Base-by-base conservation (phyloP, 1,284 basidiomycete genomes). In the Sanghuangporus weigelae region DNA sequence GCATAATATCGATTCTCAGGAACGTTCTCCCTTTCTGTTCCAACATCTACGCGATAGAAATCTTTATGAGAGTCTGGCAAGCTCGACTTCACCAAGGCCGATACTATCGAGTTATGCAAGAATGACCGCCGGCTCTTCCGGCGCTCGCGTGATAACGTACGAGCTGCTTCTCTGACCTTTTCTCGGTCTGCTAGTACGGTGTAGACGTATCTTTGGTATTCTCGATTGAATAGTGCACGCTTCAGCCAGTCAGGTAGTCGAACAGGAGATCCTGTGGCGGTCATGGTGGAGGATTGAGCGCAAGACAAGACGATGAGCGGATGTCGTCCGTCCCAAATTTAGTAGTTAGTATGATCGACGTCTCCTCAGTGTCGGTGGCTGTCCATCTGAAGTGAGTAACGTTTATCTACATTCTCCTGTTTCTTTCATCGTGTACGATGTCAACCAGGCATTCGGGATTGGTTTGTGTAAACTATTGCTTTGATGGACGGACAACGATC, bases 1-100 rank as follows among this genome's bases (percentile, higher is more conserved):
- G 91, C 83, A 40, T 71, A 60, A 69, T 94, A 94, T n/a, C 92
- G 86, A 75, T 93, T 92, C 44, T 74, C 75, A 36, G 68, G 66
- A 21, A 70, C 61, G 69, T 90, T 83, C 31, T 72, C 71, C 21
- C 77, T 76, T 51, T 44, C 50, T 12, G 59, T 55, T 38, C 59
- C 63, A 8, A 51, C 14, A 21, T 60, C 60, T 26, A 64, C 48
- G n/a, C 49, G 84, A 69, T 90, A 91, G 68, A 85, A 73, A 26
- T 77, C 64, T 55, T 69, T 60, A 31, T 76, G 64, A 63, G 71
- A 63, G 11, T 44, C 38, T 6, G 62, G 57, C 19, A 59, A 68
- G 69, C 50, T 62, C 72, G 68, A 62, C 64, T 69, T 26, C 19
- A 23, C 36, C 21, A 23, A 67, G 61, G 63, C 49, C 63, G 53